Evolutionary conservation across 108 stramenopile genomes (phyloP), one percentile per base, ranked within the genome.

Genomic region (Nannochloropsis salina): DNA sequence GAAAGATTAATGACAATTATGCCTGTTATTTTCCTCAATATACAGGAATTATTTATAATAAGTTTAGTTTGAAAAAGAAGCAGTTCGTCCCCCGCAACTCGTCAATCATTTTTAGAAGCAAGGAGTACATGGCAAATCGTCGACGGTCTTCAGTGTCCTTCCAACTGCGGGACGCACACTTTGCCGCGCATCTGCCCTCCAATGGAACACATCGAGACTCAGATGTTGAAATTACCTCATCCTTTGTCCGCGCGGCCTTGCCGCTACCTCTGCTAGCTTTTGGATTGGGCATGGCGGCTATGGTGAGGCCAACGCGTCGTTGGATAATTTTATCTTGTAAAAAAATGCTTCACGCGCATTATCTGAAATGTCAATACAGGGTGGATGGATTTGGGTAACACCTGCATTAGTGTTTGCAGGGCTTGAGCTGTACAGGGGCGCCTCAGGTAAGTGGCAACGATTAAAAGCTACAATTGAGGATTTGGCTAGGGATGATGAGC

Each of bases 231-330:
- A 74, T 6, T n/a, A n/a, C 61, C 20, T 15, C 61, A n/a, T 74
- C 61, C 15, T n/a, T 15, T n/a, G n/a, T 74, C 61, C 61, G 61
- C 8, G 3, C 20, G 61, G 61, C 6, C 20, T n/a, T 74, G 20
- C 61, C 61, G 61, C 61, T 74, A 0, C 61, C 61, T 74, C n/a
- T 74, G 2, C 61, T 74, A n/a, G 61, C 61, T n/a, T 74, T 74
- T n/a, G 61, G 61, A 74, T 74, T 74, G 61, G 61, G 61, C 61
- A 74, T 74, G 61, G 61, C 61, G 61, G 61, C 61, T n/a, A 8
- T 74, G 61, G 61, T 74, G n/a, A 74, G 61, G 15, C 61, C 3
- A 74, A 74, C 3, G 31, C 31, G 31, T 31, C 31, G 31, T 31
- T 31, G 31, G 31, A 31, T 31, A 31, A 31, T 31, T 31, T 31